Conservation (phyloP, 176 grass and related monocot genomes). For the Elymus sibiricus region DNA sequence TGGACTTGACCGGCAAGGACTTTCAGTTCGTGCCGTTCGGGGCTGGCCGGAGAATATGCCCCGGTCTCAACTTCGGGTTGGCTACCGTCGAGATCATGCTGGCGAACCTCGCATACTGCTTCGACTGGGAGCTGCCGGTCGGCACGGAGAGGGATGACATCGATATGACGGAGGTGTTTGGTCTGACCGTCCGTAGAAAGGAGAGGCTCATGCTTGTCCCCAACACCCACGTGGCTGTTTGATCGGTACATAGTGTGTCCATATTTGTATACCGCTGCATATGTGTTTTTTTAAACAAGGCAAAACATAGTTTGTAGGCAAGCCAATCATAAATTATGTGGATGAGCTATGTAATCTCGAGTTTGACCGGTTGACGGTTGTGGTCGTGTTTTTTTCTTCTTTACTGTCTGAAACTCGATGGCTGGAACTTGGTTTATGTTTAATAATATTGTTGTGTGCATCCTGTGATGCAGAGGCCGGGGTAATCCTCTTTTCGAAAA, state of each 20-base stretch:
- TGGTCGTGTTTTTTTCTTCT: no score
- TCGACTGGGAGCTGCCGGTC: not conserved
- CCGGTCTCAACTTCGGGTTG: not conserved
- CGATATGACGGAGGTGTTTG: constrained; percentile 10
- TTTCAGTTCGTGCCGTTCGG: not conserved
- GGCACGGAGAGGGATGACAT: not conserved
- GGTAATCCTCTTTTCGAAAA: no score
- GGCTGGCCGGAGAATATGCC: constrained; percentile 13
- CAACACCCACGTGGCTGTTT: not conserved
- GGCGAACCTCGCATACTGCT: not conserved
- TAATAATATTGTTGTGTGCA: no score
- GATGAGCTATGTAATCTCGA: no score
- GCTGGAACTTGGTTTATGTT: no score
- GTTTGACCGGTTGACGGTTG: no score
- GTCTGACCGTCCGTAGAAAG: not conserved
- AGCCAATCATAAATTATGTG: no score
- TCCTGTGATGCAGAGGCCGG: no score
- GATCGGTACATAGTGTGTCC: not conserved
- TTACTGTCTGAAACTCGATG: no score
- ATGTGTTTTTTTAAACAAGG: no score
- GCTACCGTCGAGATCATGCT: constrained; percentile 6
- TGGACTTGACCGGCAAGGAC: constrained; percentile 8
- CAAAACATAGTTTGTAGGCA: no score
- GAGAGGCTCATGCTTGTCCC: constrained; percentile 10
- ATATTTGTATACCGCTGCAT: not conserved